These are phyloP conservation scores for Leishmania mexicana DNA, from an alignment of 208 protist genomes.

Conservation along the genomic window DNA sequence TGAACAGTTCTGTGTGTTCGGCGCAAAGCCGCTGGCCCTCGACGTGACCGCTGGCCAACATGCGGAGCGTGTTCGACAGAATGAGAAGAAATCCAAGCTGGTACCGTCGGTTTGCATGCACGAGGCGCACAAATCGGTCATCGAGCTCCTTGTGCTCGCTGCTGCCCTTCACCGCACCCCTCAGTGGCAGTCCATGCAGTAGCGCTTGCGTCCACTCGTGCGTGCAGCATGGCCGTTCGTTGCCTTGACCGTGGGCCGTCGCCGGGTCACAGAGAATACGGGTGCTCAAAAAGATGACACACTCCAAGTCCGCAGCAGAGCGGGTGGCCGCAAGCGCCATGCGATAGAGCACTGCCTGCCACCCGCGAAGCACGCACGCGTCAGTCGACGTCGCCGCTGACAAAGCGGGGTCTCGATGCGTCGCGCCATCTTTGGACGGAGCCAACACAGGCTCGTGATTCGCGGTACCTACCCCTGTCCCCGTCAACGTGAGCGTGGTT, in stretches of 20 bases:
- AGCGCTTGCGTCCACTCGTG: constrained; percentile 66
- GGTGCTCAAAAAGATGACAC: constrained; percentile 56
- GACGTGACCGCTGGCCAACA: constrained; percentile 32
- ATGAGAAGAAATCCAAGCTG: constrained; percentile 69
- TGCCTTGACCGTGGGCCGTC: constrained; percentile 73
- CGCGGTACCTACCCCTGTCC: neutral
- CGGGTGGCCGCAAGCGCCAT: constrained; percentile 37
- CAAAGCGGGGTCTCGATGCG: neutral
- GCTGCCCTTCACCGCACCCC: neutral
- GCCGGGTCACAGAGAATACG: constrained; percentile 66
- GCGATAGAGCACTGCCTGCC: constrained; percentile 50
- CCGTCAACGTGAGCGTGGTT: constrained; percentile 3
- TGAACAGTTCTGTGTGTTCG: constrained; percentile 46
- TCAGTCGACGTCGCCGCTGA: neutral
- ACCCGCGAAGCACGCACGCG: constrained; percentile 32
- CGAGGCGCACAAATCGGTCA: constrained; percentile 17
- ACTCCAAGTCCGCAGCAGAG: constrained; percentile 25
- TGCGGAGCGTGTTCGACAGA: constrained; percentile 55
- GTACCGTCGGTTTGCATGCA: constrained; percentile 45
- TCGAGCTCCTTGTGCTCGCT: constrained; percentile 1
- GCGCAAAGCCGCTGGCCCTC: constrained; percentile 47
- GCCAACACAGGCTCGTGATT: neutral
- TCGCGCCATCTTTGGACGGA: neutral
- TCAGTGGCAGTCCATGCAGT: constrained; percentile 22
- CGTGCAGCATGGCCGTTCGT: constrained; percentile 78